These are phyloP conservation scores for Simplicillium aogashimaense DNA, from an alignment of 2,329 filamentous ascomycete genomes.

Conservation along the genomic window DNA sequence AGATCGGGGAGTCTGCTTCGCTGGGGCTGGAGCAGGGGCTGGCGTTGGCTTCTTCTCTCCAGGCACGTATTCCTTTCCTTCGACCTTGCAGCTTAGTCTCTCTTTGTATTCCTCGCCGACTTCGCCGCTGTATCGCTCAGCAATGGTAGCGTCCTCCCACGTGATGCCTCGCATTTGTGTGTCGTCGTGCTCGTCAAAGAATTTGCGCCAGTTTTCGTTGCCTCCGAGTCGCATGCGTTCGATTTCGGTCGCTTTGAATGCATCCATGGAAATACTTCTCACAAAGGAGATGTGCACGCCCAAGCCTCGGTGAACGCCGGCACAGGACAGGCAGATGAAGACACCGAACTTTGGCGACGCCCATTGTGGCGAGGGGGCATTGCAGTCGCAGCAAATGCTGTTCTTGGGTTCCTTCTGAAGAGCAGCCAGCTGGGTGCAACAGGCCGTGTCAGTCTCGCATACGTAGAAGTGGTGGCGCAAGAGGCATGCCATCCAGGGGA, in stretches of 20 bases:
- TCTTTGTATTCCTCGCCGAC: slow-evolving; percentile 95
- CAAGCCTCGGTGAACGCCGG: slow-evolving; percentile 85
- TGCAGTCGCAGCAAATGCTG: slow-evolving; percentile 88
- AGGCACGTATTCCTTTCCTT: slow-evolving; percentile 76
- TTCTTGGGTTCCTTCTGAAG: slow-evolving; percentile 89
- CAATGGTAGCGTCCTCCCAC: slow-evolving; percentile 83
- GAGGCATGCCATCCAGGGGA: too few species aligned
- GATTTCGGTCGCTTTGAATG: slow-evolving; percentile 89
- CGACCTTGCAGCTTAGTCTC: slow-evolving; percentile 74
- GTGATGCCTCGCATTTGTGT: slow-evolving; percentile 57
- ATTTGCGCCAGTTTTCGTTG: slow-evolving; percentile 77
- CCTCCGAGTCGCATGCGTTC: slow-evolving; percentile 88
- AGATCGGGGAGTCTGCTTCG: slow-evolving; percentile 25
- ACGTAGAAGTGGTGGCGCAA: too few species aligned
- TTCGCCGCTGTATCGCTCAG: slow-evolving; percentile 81
- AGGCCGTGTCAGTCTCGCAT: slow-evolving; percentile 5
- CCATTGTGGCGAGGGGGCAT: slow-evolving; percentile 95
- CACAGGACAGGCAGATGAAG: slow-evolving; percentile 96
- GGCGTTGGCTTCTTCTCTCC: slow-evolving; percentile 45
- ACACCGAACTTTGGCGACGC: slow-evolving; percentile 94
- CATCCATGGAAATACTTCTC: slow-evolving; percentile 95
- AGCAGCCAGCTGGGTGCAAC: slow-evolving; percentile 58
- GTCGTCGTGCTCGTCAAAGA: slow-evolving; percentile 67
- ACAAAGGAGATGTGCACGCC: slow-evolving; percentile 99
- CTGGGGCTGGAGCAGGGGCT: slow-evolving; percentile 14